Base-by-base conservation (phyloP, 305 asterid genomes). In the Petunia hybrid region DNA sequence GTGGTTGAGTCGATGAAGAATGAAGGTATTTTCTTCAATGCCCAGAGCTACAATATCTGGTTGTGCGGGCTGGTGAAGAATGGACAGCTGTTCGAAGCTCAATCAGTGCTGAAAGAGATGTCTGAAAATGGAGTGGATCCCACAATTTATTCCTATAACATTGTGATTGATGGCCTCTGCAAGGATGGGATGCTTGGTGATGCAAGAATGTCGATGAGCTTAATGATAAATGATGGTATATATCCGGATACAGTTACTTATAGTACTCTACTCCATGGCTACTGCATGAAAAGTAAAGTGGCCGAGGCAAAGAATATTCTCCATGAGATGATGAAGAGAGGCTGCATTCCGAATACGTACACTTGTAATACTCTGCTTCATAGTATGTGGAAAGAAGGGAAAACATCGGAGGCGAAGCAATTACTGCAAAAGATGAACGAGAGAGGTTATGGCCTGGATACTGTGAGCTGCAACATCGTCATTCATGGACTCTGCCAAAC, bases 361-460 rank as follows among this genome's bases (percentile, higher is more conserved):
- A 92, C 95, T 36, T 94, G 94, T 89, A 95, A 95, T 76, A 91
- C 91, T 76, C 85, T 94, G 83, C 87, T 95, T 80, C 91, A 85
- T 82, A 95, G 97, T 87, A 85, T 92, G 82, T 95, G 98, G 99
- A 91, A 90, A 86, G 97, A 91, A 89, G 98, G 99, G 60, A 92
- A 90, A 86, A 70, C 83, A 79, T 89, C 89, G 64, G 99, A 95
- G 86, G 97, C 99, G 36, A 95, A 94, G 88, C 89, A 85, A 76
- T 85, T 95, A 67, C 84, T 95, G 87, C 93, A 89, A 74, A 92
- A 90, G 89, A 94, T 95, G 98, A 91, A 94, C 68, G 98, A 91
- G 88, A 85, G 87, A 81, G 96, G 93, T 61, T 86, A 89, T 80
- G 95, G 87, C 61, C 81, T 95, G 74, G 97, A 95, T 83, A 89